A percentile compares a stretch with the other conserved stretches of the same genome.
These are phyloP conservation scores for Volvox africanus DNA, from an alignment of 139 green algal genomes.

Conservation along the genomic window DNA sequence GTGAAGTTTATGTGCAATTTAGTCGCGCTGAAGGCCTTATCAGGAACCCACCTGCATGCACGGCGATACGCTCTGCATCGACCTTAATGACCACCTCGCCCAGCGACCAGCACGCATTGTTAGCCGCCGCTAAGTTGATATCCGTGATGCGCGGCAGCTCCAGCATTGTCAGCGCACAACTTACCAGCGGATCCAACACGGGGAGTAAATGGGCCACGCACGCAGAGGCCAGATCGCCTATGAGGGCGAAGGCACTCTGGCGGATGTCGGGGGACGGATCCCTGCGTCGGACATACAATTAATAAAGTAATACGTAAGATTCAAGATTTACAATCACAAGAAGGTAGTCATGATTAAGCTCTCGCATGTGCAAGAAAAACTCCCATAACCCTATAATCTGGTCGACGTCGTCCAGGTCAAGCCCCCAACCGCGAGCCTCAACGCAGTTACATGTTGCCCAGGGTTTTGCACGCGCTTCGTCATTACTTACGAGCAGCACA, in stretches of 20 bases:
- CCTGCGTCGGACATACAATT: not conserved
- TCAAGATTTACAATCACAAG: no score
- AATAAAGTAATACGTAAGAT: no score
- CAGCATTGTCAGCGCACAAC: constrained; percentile 47
- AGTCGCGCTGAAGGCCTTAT: no score
- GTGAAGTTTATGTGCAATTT: no score
- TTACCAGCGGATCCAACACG: constrained; percentile 57
- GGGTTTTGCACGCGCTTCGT: no score
- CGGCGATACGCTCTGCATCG: constrained; percentile 64
- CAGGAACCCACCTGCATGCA: constrained; percentile 18
- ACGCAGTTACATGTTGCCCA: no score
- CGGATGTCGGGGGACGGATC: constrained; percentile 70
- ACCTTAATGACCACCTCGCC: constrained; percentile 89
- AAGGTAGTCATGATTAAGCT: no score
- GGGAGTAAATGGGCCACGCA: constrained; percentile 72
- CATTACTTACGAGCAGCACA: constrained; percentile 57
- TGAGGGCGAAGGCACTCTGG: constrained; percentile 93
- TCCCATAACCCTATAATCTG: no score
- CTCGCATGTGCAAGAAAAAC: no score
- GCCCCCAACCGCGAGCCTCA: no score
- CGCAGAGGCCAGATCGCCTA: constrained; percentile 90
- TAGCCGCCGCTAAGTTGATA: constrained; percentile 79
- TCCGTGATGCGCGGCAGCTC: constrained; percentile 53
- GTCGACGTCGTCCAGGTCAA: no score
- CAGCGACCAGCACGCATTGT: constrained; percentile 96